Percentiles rank a stretch among this genome's conserved stretches.
Evolutionary conservation across 2,329 filamentous ascomycete species (phyloP).

Genomic region (Fusarium burgessii): DNA sequence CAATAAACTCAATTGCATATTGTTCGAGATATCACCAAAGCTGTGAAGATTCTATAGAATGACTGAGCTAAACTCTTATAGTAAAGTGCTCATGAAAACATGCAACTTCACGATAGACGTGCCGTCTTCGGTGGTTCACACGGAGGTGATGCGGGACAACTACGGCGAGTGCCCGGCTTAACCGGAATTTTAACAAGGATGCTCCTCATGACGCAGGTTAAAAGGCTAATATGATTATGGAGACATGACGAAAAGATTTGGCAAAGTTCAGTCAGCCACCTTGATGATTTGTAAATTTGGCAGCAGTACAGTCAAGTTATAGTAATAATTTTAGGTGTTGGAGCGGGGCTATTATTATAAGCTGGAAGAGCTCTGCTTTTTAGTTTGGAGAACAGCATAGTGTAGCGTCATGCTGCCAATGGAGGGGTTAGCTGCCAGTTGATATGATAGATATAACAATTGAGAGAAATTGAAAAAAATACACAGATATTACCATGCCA

Average conservation of each 20-base stretch:
- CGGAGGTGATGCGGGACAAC: constrained; percentile 23
- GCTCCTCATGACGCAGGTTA: constrained; percentile 13
- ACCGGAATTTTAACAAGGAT: not conserved
- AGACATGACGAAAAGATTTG: constrained; percentile 37
- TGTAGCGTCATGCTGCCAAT: constrained; percentile 35
- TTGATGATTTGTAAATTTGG: constrained; percentile 37
- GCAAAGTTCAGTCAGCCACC: constrained; percentile 29
- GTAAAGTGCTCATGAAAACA: not conserved
- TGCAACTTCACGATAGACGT: not conserved
- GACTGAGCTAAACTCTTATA: not conserved
- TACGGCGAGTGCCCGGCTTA: constrained; percentile 26
- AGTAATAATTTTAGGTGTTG: not conserved
- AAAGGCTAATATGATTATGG: constrained; percentile 30
- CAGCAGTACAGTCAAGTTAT: not conserved
- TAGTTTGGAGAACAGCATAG: constrained; percentile 28
- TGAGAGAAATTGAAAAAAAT: not conserved
- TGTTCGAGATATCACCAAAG: not conserved
- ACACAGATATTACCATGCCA: not conserved
- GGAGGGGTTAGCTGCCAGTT: constrained; percentile 29
- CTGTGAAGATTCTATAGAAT: not conserved
- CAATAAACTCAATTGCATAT: not conserved
- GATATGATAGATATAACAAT: not conserved
- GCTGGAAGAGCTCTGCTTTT: constrained; percentile 17
- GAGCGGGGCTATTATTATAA: constrained; percentile 7
- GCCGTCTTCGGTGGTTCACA: constrained; percentile 9